phyloP scores from a whole-genome alignment of 768 basidiomycete genomes.

The Leccinum arenicola region DNA sequence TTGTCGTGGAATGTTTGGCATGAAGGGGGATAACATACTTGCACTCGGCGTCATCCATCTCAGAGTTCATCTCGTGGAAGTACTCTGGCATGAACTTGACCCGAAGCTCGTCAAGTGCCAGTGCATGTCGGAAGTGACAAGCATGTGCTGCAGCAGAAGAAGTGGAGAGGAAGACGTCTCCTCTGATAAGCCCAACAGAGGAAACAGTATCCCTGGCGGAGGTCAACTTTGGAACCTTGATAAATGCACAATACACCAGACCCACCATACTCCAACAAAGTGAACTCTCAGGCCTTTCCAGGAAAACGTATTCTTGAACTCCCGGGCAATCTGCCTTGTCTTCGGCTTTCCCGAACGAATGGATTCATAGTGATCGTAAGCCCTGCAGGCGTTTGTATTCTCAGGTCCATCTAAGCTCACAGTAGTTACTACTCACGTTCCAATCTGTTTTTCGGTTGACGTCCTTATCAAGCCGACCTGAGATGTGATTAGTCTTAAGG shows the following conservation, averaged over 20 bases:
- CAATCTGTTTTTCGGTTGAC: constrained; percentile 34
- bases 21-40: constrained; percentile 5
- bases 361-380: constrained; percentile 20
- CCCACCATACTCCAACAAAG: constrained; percentile 53
- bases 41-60: constrained; percentile 11
- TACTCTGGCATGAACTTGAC: constrained; percentile 55
- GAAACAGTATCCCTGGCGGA: constrained; percentile 60
- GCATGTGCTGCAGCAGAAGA: constrained; percentile 54
- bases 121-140: constrained; percentile 58
- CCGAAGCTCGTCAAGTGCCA: constrained; percentile 62
- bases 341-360: constrained; percentile 19
- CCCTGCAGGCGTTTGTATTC: constrained; percentile 3
- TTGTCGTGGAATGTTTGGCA: neutral
- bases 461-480: constrained; percentile 27
- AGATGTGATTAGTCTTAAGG: neutral
- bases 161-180: constrained; percentile 51
- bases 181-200: constrained; percentile 53
- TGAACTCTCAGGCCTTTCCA: constrained; percentile 41
- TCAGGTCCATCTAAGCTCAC: neutral
- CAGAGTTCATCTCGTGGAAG: constrained; percentile 28
- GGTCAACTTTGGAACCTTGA: neutral
- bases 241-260: neutral
- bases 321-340: constrained; percentile 17
- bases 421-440: constrained; percentile 18
- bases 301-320: constrained; percentile 48